Base-by-base conservation (phyloP, 1,284 basidiomycete genomes). In the Dichomitus squalens region DNA sequence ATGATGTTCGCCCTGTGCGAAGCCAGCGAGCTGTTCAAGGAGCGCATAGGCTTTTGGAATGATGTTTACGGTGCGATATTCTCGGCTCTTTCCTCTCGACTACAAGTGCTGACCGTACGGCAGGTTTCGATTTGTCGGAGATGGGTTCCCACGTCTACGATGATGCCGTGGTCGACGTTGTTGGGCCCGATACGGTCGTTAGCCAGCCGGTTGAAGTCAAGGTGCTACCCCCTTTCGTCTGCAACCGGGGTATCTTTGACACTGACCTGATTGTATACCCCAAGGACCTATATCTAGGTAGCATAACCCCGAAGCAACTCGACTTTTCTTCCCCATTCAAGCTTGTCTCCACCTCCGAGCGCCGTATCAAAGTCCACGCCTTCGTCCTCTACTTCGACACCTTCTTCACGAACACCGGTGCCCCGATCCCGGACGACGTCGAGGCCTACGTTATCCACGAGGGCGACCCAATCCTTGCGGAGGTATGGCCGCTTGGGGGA, bases 351-450 rank as follows among this genome's bases (percentile, higher is more conserved):
- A 89, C 81, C 1, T 76, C 83, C 2, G 75, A 79, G 21, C 79
- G 80, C 54, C 78, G 83, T 23, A 84, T 80, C 2, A 90, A 87
- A 65, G 81, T 95, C 46, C 87, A 89, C 67, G 85, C 93, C 3
- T 87, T 98, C 75, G 79, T 96, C 25, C 85, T 95, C n/a, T 95
- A 95, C 76, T 98, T 98, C 68, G 95, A 98, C 75, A 90, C 89
- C 0, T 96, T 95, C 80, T 97, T 98, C 80, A 87, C 87, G 1
- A 72, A 80, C 3, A 78, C 80, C 34, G 83, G 86, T 8, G 75
- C 75, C 31, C 83, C 83, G 6, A 73, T 91, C 4, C 70, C 83
- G 0, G 75, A 79, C 0, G 75, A 73, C 18, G 81, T 79, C 0
- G 65, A 78, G n/a, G 87, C 84, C 2, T 76, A 80, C 50, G 60